phyloP scores from a whole-genome alignment of 805 yeast genomes.

The Priceomyces medius region DNA sequence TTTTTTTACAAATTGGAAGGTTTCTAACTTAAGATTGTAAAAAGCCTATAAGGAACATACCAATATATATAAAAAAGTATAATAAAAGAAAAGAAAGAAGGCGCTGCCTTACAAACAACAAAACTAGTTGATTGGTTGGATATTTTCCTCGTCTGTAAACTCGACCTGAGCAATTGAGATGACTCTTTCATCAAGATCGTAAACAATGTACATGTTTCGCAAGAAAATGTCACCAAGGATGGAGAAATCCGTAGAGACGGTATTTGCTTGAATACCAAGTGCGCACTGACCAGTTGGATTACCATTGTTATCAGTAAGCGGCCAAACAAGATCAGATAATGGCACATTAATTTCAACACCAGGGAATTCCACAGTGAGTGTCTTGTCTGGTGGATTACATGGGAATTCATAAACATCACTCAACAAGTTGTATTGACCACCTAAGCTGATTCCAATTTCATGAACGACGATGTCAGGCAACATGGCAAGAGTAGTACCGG shows the following conservation, averaged over 20 bases:
- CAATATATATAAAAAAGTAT: too few species aligned
- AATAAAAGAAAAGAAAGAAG: too few species aligned
- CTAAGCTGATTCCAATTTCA: constrained; percentile 24
- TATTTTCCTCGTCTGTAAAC: constrained; percentile 14
- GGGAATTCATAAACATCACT: constrained; percentile 11
- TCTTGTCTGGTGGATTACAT: constrained; percentile 16
- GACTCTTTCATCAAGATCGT: constrained; percentile 23
- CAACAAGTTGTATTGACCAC: constrained; percentile 26
- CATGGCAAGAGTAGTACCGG: constrained; percentile 45
- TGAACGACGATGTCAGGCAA: constrained; percentile 35
- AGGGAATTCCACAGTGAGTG: constrained; percentile 23
- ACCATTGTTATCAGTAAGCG: constrained; percentile 13
- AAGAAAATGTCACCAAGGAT: constrained; percentile 30
- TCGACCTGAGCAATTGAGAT: constrained; percentile 24
- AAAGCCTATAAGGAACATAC: too few species aligned
- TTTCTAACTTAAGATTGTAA: too few species aligned
- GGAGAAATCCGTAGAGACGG: constrained; percentile 9
- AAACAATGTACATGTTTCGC: constrained; percentile 24
- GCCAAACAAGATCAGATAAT: constrained; percentile 26
- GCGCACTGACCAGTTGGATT: constrained; percentile 17
- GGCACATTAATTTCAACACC: constrained; percentile 46
- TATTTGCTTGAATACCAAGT: constrained; percentile 16
- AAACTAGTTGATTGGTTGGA: constrained; percentile 15
- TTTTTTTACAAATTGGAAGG: too few species aligned
- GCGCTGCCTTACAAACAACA: too few species aligned